phyloP scores from a whole-genome alignment of 1,284 basidiomycete genomes.

The Irpex lacteus region DNA sequence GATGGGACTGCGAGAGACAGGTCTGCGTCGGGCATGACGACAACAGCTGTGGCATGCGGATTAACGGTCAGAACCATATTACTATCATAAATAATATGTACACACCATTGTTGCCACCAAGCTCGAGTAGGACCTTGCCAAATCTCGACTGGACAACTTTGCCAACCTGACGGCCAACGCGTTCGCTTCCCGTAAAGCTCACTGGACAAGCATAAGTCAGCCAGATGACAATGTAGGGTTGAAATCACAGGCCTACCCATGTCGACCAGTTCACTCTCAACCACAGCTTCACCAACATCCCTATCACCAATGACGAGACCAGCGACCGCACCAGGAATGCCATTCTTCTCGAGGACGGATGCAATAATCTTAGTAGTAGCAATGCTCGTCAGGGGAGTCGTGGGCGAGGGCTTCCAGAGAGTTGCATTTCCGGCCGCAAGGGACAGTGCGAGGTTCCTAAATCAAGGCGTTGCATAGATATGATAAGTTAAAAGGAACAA shows the following conservation, averaged over 20 bases:
- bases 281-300: constrained; percentile 77
- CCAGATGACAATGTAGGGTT: neutral
- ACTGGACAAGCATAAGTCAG: constrained; percentile 39
- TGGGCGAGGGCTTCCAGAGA: constrained; percentile 93
- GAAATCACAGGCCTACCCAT: constrained; percentile 47
- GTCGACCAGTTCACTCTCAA: constrained; percentile 71
- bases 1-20: constrained; percentile 84
- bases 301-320: constrained; percentile 82
- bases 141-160: constrained; percentile 77
- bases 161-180: constrained; percentile 82
- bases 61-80: neutral
- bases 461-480: constrained; percentile 12
- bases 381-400: constrained; percentile 84
- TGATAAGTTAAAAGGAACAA: neutral
- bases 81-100: neutral
- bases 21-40: constrained; percentile 93
- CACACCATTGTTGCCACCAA: constrained; percentile 93
- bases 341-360: constrained; percentile 77
- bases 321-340: constrained; percentile 80
- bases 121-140: constrained; percentile 84
- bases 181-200: constrained; percentile 93
- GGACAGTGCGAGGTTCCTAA: constrained; percentile 87
- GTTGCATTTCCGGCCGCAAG: constrained; percentile 91
- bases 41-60: constrained; percentile 57
- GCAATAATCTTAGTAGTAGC: constrained; percentile 86